Percentiles rank a stretch among this genome's conserved stretches.
These are phyloP conservation scores for Lasiodiplodia gonubiensis DNA, from an alignment of 2,329 filamentous ascomycete species.

Conservation along the genomic window DNA sequence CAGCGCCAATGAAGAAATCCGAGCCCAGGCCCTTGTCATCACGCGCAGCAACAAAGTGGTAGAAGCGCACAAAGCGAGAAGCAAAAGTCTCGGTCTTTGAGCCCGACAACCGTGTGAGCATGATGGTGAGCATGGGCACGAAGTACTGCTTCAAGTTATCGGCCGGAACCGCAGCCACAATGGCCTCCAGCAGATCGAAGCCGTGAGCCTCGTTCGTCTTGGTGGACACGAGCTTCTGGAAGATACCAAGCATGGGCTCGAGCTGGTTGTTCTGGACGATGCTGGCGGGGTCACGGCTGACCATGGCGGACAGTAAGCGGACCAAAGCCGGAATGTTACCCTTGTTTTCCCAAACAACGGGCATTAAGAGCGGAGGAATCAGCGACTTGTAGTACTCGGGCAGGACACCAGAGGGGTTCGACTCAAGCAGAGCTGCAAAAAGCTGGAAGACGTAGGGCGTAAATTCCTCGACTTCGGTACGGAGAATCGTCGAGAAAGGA, in stretches of 20 bases:
- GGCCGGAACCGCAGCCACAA: slow-evolving; percentile 75
- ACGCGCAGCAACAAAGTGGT: slow-evolving; percentile 84
- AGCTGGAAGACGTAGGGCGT: slow-evolving; percentile 96
- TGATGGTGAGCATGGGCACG: slow-evolving; percentile 75
- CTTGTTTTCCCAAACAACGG: slow-evolving; percentile 86
- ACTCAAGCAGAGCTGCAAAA: slow-evolving; percentile 86
- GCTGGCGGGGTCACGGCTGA: slow-evolving; percentile 74
- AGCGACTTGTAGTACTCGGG: slow-evolving; percentile 82
- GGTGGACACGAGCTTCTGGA: slow-evolving; percentile 82
- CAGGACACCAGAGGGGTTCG: slow-evolving; percentile 77
- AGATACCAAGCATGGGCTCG: slow-evolving; percentile 89
- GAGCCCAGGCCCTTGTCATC: slow-evolving; percentile 83
- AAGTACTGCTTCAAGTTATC: slow-evolving; percentile 80
- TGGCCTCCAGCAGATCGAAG: slow-evolving; percentile 86
- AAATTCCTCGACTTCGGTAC: slow-evolving; percentile 89
- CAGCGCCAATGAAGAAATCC: slow-evolving; percentile 86
- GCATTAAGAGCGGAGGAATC: slow-evolving; percentile 77
- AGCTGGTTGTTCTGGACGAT: slow-evolving; percentile 82
- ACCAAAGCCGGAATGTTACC: slow-evolving; percentile 93
- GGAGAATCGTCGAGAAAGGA: slow-evolving; percentile 80
- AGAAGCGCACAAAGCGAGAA: slow-evolving; percentile 89
- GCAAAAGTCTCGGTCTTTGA: slow-evolving; percentile 84
- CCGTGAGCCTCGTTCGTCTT: slow-evolving; percentile 86
- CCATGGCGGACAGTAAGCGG: slow-evolving; percentile 81
- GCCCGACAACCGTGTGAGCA: slow-evolving; percentile 74